Evolutionary conservation across 768 basidiomycete genomes (phyloP).

Genomic region (Xerocomus spinulosus): DNA sequence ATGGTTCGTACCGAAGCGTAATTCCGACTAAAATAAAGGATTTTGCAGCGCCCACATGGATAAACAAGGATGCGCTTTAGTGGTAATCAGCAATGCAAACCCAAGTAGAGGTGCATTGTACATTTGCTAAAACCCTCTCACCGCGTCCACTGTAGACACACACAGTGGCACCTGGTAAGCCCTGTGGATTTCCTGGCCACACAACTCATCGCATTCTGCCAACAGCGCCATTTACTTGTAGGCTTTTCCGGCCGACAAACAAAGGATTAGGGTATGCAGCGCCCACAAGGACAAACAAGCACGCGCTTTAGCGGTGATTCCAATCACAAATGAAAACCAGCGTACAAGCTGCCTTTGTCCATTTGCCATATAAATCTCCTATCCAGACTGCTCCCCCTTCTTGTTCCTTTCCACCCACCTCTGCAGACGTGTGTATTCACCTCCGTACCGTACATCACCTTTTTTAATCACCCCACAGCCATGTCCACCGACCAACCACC

Average conservation of each 20-base stretch:
- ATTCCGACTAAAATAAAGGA: not conserved
- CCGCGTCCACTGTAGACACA: no score
- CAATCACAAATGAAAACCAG: constrained; percentile 29
- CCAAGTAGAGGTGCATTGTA: not conserved
- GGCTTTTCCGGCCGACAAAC: constrained; percentile 30
- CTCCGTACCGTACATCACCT: not conserved
- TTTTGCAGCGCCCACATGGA: constrained; percentile 1
- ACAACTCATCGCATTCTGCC: not conserved
- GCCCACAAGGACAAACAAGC: constrained; percentile 47
- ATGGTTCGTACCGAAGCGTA: not conserved
- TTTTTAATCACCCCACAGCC: constrained; percentile 2
- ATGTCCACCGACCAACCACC: constrained; percentile 17
- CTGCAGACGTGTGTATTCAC: constrained; percentile 1
- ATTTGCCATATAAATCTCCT: constrained; percentile 24
- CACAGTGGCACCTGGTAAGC: not conserved
- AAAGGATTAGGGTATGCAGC: constrained; percentile 25
- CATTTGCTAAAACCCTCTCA: no score
- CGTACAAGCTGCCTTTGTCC: constrained; percentile 27
- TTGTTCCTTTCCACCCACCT: not conserved
- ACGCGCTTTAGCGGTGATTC: constrained; percentile 32
- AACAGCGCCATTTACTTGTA: not conserved
- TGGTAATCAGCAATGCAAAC: not conserved
- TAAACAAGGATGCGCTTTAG: not conserved
- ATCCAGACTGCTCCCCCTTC: not conserved
- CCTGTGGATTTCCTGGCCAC: no score